Evolutionary conservation across 495 filamentous ascomycete genomes (phyloP).

Genomic region (Xylaria scruposa): DNA sequence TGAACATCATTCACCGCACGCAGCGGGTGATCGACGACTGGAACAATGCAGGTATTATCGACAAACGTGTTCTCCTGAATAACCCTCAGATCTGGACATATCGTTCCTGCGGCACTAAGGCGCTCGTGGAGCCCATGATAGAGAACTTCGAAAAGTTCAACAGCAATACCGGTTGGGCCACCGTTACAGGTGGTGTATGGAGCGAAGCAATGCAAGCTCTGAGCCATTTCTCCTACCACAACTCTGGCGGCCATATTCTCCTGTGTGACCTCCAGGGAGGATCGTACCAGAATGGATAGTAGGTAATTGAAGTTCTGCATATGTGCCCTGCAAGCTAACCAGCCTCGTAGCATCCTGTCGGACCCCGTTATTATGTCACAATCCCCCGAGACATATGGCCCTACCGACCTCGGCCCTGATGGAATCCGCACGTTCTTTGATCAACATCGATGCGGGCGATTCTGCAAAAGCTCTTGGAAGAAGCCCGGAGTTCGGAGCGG

Average conservation of each 20-base stretch:
- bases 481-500: not conserved
- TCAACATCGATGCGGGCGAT: conserved; percentile 34
- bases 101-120: not conserved
- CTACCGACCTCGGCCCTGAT: conserved; percentile 44
- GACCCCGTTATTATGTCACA: conserved; percentile 46
- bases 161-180: conserved; percentile 49
- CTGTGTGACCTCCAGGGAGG: conserved; percentile 51
- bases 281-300: conserved; percentile 36
- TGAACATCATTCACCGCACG: conserved; percentile 43
- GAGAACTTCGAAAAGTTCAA: conserved; percentile 52
- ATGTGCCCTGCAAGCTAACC: not conserved
- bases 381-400: conserved; percentile 38
- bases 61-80: conserved; percentile 43
- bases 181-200: conserved; percentile 31
- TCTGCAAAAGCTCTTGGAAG: not conserved
- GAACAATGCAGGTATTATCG: conserved; percentile 39
- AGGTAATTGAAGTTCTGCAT: not conserved
- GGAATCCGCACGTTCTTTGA: conserved; percentile 48
- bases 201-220: conserved; percentile 48
- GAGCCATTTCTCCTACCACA: conserved; percentile 52
- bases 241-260: conserved; percentile 43
- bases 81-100: conserved; percentile 40
- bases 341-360: conserved; percentile 35
- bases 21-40: conserved; percentile 47
- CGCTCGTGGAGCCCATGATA: conserved; percentile 45